Conservation (phyloP, 2,329 filamentous ascomycete genomes). For the Ascochyta fabae region DNA sequence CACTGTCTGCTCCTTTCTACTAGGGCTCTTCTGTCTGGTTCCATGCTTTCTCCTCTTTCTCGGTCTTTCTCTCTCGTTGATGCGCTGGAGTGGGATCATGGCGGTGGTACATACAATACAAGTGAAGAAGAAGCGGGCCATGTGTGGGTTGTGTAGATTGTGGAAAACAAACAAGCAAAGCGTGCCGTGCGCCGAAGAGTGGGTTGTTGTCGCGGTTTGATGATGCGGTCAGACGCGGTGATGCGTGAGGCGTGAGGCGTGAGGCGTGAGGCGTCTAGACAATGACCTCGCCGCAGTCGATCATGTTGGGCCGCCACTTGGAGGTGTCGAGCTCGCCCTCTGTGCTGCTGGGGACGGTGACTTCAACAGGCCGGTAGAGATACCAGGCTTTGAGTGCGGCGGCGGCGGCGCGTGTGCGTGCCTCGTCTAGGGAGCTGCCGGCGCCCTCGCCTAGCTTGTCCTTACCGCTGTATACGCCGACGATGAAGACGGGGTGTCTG, state of each 20-base stretch:
- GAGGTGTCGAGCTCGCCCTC: constrained; percentile 44
- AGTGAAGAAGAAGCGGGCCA: constrained; percentile 20
- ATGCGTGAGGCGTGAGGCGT: too few relatives aligned
- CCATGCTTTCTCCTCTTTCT: too few relatives aligned
- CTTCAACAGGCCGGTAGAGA: constrained; percentile 78
- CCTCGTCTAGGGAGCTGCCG: constrained; percentile 78
- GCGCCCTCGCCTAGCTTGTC: constrained; percentile 94
- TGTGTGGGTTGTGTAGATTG: constrained; percentile 10
- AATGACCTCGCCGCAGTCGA: constrained; percentile 65
- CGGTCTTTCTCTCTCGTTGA: too few relatives aligned
- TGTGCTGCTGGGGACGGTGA: constrained; percentile 59
- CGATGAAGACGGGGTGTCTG: constrained; percentile 87
- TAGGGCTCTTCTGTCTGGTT: too few relatives aligned
- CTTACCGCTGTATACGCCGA: constrained; percentile 88
- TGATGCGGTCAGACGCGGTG: too few relatives aligned
- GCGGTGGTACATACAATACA: constrained; percentile 7
- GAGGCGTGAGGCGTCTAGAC: constrained; percentile 29
- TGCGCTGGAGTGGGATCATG: too few relatives aligned
- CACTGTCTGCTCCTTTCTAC: too few relatives aligned
- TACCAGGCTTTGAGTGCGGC: constrained; percentile 94
- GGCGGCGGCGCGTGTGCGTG: constrained; percentile 79
- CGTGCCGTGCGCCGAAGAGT: constrained; percentile 28
- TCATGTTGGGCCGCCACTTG: constrained; percentile 61
- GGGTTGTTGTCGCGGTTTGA: not conserved
- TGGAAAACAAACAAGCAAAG: not conserved